A percentile compares a stretch with the other conserved stretches of the same genome.
Conservation (phyloP, 2,329 filamentous ascomycete genomes). For the Orbilia oligospora region DNA sequence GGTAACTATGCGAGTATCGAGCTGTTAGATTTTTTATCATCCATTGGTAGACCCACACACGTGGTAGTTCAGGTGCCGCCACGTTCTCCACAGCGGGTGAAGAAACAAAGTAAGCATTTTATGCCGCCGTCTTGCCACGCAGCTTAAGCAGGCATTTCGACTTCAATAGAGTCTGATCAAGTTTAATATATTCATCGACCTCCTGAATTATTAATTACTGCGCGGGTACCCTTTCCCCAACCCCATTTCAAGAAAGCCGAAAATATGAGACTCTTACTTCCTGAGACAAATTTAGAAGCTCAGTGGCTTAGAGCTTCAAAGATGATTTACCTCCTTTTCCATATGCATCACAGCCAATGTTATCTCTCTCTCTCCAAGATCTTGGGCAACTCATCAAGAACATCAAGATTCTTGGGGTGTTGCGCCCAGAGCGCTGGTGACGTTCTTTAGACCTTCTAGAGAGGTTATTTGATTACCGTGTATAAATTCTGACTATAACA, state of each 20-base stretch:
- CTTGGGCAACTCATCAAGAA: neutral
- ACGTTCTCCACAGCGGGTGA: conserved; percentile 24
- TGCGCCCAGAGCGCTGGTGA: neutral
- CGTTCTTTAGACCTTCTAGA: conserved; percentile 10
- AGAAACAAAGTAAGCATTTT: conserved; percentile 28
- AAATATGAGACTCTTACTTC: neutral
- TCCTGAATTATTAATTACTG: conserved; percentile 17
- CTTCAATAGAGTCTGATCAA: neutral
- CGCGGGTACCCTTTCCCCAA: neutral
- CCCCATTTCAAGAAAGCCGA: neutral
- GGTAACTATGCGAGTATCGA: neutral
- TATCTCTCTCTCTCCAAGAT: conserved; percentile 3
- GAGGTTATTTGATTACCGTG: conserved; percentile 27
- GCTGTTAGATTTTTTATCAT: neutral
- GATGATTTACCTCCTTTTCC: neutral
- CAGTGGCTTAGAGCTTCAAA: neutral
- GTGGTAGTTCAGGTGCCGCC: neutral
- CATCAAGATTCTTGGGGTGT: conserved; percentile 19
- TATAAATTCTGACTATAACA: conserved; percentile 22
- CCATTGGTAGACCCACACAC: neutral
- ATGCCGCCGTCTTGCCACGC: conserved; percentile 35
- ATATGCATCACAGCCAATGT: neutral
- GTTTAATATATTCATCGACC: conserved; percentile 16
- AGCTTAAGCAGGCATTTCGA: conserved; percentile 6
- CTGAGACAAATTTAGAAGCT: neutral